Base-by-base conservation (phyloP, 768 basidiomycete genomes). In the Panus rudis region DNA sequence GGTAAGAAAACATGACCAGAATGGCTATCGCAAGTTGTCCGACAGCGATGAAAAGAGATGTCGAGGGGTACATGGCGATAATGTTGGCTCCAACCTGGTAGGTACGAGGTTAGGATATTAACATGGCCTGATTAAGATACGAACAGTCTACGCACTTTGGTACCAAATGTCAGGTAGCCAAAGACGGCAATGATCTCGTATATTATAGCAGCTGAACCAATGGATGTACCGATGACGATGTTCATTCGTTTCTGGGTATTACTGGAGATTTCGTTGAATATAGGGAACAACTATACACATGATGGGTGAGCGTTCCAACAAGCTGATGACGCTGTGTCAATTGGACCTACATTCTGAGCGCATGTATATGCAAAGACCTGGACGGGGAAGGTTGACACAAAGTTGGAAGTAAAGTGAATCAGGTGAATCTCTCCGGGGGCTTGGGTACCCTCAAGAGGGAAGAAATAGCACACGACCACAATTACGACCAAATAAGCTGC, bases 331-430 rank as follows among this genome's bases (percentile, higher is more conserved):
- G 23, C 33, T 20, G 45, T 50, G 30, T 45, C 41, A 21, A 20
- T 16, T 44, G 37, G 30, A 26, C 81, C 52, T 60, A 92, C 92
- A 57, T 94, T 94, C 71, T 94, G 92, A 12, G 87, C 76, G 58
- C 93, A 96, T 2, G 92, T 94, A 60, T 83, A 92, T 4, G 87
- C 86, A 63, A 92, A 92, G 13, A 93, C 84, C 60, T 92, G 93
- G 21, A 98, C 88, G 1, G 94, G 94, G 66, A 96, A 88, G 1
- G 80, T 91, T 12, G 84, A 75, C 13, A 93, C 64, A 56, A 92
- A 92, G 47, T 65, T 72, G 4, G 91, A 77, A 0, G 84, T 82
- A 50, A 94, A 79, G 53, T 79, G 78, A 50, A 92, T 71, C 26
- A 82, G 63, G 47, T 74, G 72, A 12, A 93, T 66, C 46, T 90